phyloP scores from a whole-genome alignment of 345 rosid species.

The Ceriops tagal region DNA sequence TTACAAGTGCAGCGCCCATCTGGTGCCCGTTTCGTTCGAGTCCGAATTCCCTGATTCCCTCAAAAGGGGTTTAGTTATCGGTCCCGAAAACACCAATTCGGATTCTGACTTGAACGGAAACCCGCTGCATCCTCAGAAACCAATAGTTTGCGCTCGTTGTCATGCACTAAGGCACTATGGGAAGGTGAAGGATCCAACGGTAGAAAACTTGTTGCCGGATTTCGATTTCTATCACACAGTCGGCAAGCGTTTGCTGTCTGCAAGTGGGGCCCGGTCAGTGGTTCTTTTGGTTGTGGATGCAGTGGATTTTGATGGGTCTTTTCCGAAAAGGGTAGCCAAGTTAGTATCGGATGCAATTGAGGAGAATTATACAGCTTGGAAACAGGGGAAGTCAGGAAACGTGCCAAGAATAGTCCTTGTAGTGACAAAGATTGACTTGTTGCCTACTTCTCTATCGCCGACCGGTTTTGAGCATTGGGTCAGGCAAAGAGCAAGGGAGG shows the following conservation, averaged over 20 bases:
- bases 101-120: slow-evolving; percentile 1
- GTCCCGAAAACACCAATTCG: slow-evolving; percentile 24
- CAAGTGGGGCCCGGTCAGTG: slow-evolving; percentile 66
- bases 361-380: slow-evolving; percentile 71
- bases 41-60: slow-evolving; percentile 52
- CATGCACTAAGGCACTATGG: slow-evolving; percentile 88
- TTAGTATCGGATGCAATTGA: slow-evolving; percentile 64
- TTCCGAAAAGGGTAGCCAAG: slow-evolving; percentile 74
- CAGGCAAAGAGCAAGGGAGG: slow-evolving; percentile 77
- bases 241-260: slow-evolving; percentile 62
- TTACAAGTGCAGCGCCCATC: slow-evolving; percentile 31
- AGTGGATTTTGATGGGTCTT: slow-evolving; percentile 82
- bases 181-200: slow-evolving; percentile 70
- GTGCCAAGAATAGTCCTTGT: slow-evolving; percentile 77
- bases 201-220: slow-evolving; percentile 89
- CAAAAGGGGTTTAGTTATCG: slow-evolving; percentile 51
- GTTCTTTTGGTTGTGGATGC: slow-evolving; percentile 90
- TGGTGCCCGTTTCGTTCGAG: slow-evolving; percentile 52
- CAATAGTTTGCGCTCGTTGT: slow-evolving; percentile 81
- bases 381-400: slow-evolving; percentile 75
- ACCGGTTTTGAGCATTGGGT: slow-evolving; percentile 80
- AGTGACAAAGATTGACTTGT: slow-evolving; percentile 80
- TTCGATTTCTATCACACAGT: slow-evolving; percentile 85
- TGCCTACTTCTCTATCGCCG: slow-evolving; percentile 70
- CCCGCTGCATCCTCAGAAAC: slow-evolving; percentile 23